These are phyloP conservation scores for Osmanthus fragrans DNA, from an alignment of 257 asterid genomes.

Conservation along the genomic window DNA sequence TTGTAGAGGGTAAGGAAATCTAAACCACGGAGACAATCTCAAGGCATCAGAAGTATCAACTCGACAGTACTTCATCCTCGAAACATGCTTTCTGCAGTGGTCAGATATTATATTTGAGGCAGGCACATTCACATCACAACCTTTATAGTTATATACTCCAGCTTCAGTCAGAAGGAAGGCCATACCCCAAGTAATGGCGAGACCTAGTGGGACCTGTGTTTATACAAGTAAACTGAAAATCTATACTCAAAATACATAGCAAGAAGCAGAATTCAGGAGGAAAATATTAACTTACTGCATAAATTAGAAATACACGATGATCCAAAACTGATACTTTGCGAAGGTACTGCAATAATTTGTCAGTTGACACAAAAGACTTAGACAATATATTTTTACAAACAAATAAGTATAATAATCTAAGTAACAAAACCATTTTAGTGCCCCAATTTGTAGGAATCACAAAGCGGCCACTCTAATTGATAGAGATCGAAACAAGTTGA, in stretches of 20 bases:
- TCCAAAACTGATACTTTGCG: conserved; percentile 89
- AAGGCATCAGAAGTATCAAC: conserved; percentile 86
- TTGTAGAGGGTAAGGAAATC: conserved; percentile 94
- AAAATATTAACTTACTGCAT: conserved; percentile 58
- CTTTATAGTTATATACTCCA: conserved; percentile 77
- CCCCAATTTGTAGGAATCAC: neutral
- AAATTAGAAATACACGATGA: conserved; percentile 85
- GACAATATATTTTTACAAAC: neutral
- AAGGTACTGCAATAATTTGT: conserved; percentile 74
- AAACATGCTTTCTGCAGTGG: conserved; percentile 79
- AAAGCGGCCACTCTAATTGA: neutral
- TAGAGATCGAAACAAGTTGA: neutral
- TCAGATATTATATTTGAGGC: conserved; percentile 73
- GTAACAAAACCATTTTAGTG: neutral
- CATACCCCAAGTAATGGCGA: conserved; percentile 77
- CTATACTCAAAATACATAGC: neutral
- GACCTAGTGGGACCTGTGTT: conserved; percentile 81
- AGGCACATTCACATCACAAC: conserved; percentile 80
- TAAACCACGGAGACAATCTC: conserved; percentile 85
- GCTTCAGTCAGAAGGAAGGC: conserved; percentile 83
- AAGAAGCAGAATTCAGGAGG: neutral
- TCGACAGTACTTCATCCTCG: conserved; percentile 83
- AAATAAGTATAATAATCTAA: neutral
- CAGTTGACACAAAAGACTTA: conserved; percentile 8
- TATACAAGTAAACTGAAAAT: conserved; percentile 2